Percentiles rank a stretch among this genome's conserved stretches.
These are phyloP conservation scores for Pseudoturritis turrita DNA, from an alignment of 345 rosid species.

Conservation along the genomic window DNA sequence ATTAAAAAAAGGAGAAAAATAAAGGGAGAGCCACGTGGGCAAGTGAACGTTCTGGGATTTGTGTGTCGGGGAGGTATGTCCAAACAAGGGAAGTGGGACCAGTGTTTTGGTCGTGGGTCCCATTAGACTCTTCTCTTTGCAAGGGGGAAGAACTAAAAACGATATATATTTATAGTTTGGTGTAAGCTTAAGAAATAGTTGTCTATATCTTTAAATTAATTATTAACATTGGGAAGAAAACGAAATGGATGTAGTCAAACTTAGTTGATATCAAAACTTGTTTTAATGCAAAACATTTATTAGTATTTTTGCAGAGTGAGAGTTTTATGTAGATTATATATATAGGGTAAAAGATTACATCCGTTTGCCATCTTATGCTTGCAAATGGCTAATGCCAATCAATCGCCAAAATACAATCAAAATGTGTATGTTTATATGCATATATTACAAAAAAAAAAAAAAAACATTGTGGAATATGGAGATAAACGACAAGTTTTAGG, in stretches of 20 bases:
- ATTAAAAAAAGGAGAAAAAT: neutral
- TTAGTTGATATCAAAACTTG: constrained; percentile 3
- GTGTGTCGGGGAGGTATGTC: constrained; percentile 28
- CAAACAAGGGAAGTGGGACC: constrained; percentile 25
- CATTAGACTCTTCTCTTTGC: neutral
- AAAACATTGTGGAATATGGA: neutral
- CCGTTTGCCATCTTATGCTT: constrained; percentile 19
- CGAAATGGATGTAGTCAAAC: constrained; percentile 25
- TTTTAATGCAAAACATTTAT: neutral
- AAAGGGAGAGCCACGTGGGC: constrained; percentile 30
- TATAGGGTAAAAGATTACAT: constrained; percentile 14
- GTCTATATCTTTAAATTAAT: neutral
- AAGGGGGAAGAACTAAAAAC: constrained; percentile 19
- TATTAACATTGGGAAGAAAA: neutral
- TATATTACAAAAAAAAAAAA: neutral
- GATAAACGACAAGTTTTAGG: neutral
- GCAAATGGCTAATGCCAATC: constrained; percentile 13
- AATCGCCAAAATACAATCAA: neutral
- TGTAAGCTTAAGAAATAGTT: constrained; percentile 16
- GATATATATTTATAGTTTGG: neutral
- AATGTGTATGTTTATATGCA: neutral
- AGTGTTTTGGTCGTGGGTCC: constrained; percentile 21
- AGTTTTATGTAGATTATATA: neutral
- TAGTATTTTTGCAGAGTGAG: neutral
- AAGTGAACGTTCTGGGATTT: constrained; percentile 29